A percentile compares a stretch with the other conserved stretches of the same genome.
Conservation (phyloP, 768 basidiomycete species). For the Tylopilus vinaceipallidus region DNA sequence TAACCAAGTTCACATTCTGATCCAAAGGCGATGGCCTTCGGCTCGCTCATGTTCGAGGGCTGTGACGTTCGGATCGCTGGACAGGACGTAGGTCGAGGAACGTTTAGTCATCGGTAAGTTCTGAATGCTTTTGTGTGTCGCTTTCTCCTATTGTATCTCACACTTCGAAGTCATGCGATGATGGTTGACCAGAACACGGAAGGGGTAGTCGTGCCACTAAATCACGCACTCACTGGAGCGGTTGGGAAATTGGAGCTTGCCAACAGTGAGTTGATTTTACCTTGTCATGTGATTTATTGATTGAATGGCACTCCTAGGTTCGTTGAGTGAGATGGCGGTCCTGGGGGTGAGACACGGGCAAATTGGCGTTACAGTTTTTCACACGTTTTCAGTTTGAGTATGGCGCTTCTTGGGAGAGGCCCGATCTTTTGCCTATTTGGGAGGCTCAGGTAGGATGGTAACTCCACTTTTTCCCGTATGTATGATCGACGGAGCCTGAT, state of each 20-base stretch:
- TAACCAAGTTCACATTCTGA: background rate
- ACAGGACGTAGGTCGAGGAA: slow-evolving; percentile 90
- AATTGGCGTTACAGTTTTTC: background rate
- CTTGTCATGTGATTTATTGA: background rate
- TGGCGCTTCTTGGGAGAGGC: slow-evolving; percentile 86
- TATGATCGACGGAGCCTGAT: background rate
- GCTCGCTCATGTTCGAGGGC: slow-evolving; percentile 79
- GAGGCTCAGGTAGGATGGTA: slow-evolving; percentile 69
- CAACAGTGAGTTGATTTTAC: slow-evolving; percentile 58
- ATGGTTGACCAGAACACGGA: slow-evolving; percentile 86
- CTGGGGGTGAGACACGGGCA: slow-evolving; percentile 58
- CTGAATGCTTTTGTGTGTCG: background rate
- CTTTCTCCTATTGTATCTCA: background rate
- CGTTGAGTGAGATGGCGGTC: slow-evolving; percentile 86
- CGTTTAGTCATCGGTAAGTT: slow-evolving; percentile 73
- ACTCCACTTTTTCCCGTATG: background rate
- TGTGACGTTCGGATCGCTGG: slow-evolving; percentile 87
- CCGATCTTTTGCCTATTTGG: slow-evolving; percentile 82
- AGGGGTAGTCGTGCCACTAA: slow-evolving; percentile 76
- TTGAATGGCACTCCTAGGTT: slow-evolving; percentile 45
- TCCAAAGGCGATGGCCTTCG: slow-evolving; percentile 78
- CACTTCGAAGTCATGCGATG: slow-evolving; percentile 73
- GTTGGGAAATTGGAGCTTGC: slow-evolving; percentile 78
- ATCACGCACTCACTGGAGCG: slow-evolving; percentile 53
- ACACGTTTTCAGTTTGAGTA: slow-evolving; percentile 71